Evolutionary conservation across 139 green algal genomes (phyloP).

Genomic region (Closterium sp.): DNA sequence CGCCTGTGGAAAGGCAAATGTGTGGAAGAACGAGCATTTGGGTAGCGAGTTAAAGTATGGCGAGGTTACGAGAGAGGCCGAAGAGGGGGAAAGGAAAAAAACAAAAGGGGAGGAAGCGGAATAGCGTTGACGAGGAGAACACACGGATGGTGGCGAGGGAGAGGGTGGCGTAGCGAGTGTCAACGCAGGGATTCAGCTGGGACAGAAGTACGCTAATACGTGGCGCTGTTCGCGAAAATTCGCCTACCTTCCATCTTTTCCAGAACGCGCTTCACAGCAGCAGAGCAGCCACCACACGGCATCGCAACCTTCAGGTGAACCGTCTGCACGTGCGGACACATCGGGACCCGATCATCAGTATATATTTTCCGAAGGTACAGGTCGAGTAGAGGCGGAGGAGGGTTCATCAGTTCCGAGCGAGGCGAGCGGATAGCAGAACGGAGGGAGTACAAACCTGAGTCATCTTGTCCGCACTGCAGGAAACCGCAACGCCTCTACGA

Average conservation of each 20-base stretch:
- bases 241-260: slow-evolving; percentile 52
- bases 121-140: too few relatives aligned
- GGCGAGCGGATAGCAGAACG: neutral
- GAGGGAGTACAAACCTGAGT: neutral
- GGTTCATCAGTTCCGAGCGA: too few relatives aligned
- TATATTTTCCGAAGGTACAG: too few relatives aligned
- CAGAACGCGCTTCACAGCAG: slow-evolving; percentile 47
- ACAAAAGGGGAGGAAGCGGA: neutral
- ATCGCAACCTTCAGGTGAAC: slow-evolving; percentile 53
- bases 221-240: neutral
- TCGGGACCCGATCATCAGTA: neutral
- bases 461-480: neutral
- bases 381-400: too few relatives aligned
- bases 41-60: too few relatives aligned
- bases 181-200: too few relatives aligned
- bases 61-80: neutral
- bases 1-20: slow-evolving; percentile 14
- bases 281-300: slow-evolving; percentile 50
- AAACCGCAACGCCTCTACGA: neutral
- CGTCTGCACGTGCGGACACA: slow-evolving; percentile 20
- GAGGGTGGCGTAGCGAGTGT: too few relatives aligned
- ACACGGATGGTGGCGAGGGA: too few relatives aligned
- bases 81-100: neutral
- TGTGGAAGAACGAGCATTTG: neutral
- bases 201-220: too few relatives aligned